A percentile compares a stretch with the other conserved stretches of the same genome.
Evolutionary conservation across 1,284 basidiomycete genomes (phyloP).

Genomic region (Sanguinoderma infundibulare): DNA sequence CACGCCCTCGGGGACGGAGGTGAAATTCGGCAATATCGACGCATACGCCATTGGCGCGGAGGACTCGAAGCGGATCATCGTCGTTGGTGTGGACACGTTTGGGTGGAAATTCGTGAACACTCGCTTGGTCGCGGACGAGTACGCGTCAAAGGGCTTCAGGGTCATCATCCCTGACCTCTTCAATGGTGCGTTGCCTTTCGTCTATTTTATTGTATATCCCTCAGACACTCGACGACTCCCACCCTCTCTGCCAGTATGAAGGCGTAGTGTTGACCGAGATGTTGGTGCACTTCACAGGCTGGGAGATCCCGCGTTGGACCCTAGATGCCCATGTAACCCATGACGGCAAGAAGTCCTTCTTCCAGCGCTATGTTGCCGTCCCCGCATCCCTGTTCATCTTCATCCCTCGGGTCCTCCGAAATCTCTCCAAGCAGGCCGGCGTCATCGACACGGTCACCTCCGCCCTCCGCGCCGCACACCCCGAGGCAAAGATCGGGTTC

Average conservation of each 20-base stretch:
- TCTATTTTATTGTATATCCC: too few relatives aligned
- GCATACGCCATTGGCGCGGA: constrained; percentile 27
- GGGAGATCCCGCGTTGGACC: constrained; percentile 27
- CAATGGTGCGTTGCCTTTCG: constrained; percentile 20
- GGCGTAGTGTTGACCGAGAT: too few relatives aligned
- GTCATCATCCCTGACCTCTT: constrained; percentile 30
- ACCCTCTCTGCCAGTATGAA: too few relatives aligned
- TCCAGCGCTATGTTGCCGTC: constrained; percentile 19
- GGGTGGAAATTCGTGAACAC: constrained; percentile 31
- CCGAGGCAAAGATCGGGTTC: constrained; percentile 25
- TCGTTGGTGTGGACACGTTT: constrained; percentile 30
- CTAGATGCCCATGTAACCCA: constrained; percentile 19
- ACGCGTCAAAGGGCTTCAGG: constrained; percentile 26
- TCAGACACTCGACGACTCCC: too few relatives aligned
- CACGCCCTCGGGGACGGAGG: constrained; percentile 27
- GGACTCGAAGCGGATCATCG: constrained; percentile 24
- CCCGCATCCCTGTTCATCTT: constrained; percentile 25
- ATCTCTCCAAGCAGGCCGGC: constrained; percentile 20
- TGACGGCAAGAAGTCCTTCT: constrained; percentile 14
- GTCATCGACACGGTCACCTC: constrained; percentile 19
- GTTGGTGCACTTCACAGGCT: constrained; percentile 12
- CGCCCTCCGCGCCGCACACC: constrained; percentile 20
- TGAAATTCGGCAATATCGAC: constrained; percentile 24
- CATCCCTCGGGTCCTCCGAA: constrained; percentile 28
- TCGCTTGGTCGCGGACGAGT: constrained; percentile 31